Evolutionary conservation across 2,329 filamentous ascomycete genomes (phyloP).

Genomic region (Graphiopsis chlorocephala): DNA sequence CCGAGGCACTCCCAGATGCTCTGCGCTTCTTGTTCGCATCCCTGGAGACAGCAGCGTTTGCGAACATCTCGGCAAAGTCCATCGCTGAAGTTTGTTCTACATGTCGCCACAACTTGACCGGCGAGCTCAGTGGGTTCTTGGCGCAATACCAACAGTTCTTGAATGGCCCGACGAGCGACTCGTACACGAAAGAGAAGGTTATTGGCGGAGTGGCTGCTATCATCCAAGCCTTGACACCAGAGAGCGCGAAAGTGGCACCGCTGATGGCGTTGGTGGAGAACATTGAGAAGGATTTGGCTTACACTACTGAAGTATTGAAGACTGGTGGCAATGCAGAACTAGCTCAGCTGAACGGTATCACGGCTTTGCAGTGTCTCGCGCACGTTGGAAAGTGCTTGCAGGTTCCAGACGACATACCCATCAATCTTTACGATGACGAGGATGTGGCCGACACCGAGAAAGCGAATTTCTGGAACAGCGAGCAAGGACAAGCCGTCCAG

Average conservation of each 20-base stretch:
- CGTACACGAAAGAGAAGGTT: conserved; percentile 68
- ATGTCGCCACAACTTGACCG: conserved; percentile 66
- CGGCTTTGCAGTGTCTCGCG: conserved; percentile 64
- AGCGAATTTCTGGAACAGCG: conserved; percentile 47
- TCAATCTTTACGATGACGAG: conserved; percentile 62
- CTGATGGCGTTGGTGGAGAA: conserved; percentile 51
- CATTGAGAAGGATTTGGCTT: conserved; percentile 52
- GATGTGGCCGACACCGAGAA: conserved; percentile 26
- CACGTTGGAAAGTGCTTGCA: conserved; percentile 72
- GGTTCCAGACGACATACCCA: conserved; percentile 61
- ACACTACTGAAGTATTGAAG: conserved; percentile 31
- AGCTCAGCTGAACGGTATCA: conserved; percentile 46
- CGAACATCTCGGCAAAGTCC: conserved; percentile 68
- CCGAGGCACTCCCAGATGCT: conserved; percentile 64
- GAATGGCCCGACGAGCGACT: conserved; percentile 60
- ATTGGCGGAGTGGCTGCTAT: conserved; percentile 72
- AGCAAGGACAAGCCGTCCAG: conserved; percentile 51
- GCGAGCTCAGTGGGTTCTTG: conserved; percentile 67
- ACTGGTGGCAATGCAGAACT: conserved; percentile 39
- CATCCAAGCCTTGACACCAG: conserved; percentile 66
- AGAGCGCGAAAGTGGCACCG: conserved; percentile 53
- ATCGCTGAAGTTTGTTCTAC: conserved; percentile 73
- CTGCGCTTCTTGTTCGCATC: conserved; percentile 73
- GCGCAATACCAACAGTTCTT: conserved; percentile 67
- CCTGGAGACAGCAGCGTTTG: conserved; percentile 57